These are phyloP conservation scores for Eucalyptus caleyi DNA, from an alignment of 345 rosid species.

Conservation along the genomic window DNA sequence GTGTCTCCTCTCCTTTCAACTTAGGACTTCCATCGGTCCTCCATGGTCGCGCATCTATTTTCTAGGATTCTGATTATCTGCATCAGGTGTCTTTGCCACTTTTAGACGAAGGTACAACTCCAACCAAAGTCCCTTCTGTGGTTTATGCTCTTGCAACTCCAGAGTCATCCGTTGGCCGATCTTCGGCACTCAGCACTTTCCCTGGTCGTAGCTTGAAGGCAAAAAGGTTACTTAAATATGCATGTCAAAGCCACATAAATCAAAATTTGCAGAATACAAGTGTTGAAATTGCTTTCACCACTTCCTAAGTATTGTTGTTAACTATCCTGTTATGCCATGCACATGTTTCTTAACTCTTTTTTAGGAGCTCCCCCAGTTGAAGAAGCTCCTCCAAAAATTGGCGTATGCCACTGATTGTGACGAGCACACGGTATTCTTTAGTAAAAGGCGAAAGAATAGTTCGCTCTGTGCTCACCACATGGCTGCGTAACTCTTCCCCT, in stretches of 20 bases:
- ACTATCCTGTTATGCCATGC: neutral
- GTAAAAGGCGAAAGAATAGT: constrained; percentile 45
- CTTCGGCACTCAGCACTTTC: no score
- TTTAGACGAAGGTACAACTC: neutral
- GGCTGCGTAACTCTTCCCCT: neutral
- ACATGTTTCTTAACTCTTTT: neutral
- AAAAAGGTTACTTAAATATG: no score
- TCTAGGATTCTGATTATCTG: neutral
- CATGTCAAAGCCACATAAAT: no score
- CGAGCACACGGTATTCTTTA: constrained; percentile 30
- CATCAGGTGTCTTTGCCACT: neutral
- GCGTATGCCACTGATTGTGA: constrained; percentile 3
- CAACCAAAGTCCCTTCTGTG: neutral
- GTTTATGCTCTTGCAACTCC: neutral
- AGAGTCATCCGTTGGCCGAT: neutral
- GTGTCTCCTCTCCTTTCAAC: neutral
- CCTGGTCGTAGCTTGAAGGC: no score
- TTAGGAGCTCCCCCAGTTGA: neutral
- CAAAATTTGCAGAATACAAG: neutral
- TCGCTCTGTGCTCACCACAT: neutral
- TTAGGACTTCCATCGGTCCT: neutral
- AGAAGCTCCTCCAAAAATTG: neutral
- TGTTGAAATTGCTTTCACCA: neutral
- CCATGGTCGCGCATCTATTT: neutral
- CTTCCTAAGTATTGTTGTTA: neutral